Base-by-base conservation (phyloP, 257 asterid genomes). In the Gentiana straminea region DNA sequence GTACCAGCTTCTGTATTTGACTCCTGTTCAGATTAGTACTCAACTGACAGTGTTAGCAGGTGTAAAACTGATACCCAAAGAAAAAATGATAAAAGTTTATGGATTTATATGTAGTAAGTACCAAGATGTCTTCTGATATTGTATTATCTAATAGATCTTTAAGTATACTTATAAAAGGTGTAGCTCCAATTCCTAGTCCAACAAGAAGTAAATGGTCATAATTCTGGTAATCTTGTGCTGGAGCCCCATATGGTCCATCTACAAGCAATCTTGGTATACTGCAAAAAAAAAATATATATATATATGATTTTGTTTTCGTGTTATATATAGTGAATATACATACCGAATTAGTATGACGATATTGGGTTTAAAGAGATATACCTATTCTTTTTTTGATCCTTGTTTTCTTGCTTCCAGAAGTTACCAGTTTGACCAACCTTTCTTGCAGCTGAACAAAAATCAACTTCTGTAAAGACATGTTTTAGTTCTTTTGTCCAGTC, bases 101-200 rank as follows among this genome's bases (percentile, higher is more conserved):
- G 44, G 37, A 63, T 33, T 38, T 58, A 24, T 24, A 24, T 24
- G 24, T 24, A 0, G 24, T 24, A 24, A 24, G 41, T 74, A 83
- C 89, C 78, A 52, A 61, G 67, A 67, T 82, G 60, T 89, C 93
- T 61, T 86, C 90, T 53, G 72, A 56, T 80, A 70, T 83, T 34
- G 95, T 76, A 57, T 72, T 80, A 77, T 86, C 75, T 71, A 89
- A 64, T 55, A 86, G 84, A 79, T 89, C 97, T 67, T 73, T 81
- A 48, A 89, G 89, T 74, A 89, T 84, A 55, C 97, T 89, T 64
- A 89, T 84, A 67, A 89, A 89, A 68, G 97, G 97, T 41, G 97
- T 89, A 41, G 95, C 95, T 63, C 95, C 95, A 55, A 89, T 86
- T 51, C 95, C 97, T 2, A 89, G 95, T 60, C 97, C 97, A n/a